phyloP scores from a whole-genome alignment of 2,329 filamentous ascomycete genomes.

The Colletotrichum aenigma region DNA sequence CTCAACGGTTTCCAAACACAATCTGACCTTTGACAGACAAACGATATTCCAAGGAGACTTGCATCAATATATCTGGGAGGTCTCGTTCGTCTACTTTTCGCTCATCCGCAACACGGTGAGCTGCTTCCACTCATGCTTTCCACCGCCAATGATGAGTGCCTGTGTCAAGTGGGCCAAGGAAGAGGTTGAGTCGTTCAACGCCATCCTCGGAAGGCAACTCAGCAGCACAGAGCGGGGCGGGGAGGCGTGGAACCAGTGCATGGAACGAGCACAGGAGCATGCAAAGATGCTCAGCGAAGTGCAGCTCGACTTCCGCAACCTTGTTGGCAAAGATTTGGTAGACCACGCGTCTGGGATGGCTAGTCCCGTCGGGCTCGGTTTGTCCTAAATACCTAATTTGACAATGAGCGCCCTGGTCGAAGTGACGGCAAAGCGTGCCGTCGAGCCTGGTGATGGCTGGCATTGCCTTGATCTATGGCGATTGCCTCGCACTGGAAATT shows the following conservation, averaged over 20 bases:
- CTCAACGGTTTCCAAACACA: background rate
- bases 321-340: slow-evolving; percentile 68
- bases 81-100: slow-evolving; percentile 95
- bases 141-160: slow-evolving; percentile 85
- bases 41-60: slow-evolving; percentile 95
- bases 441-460: background rate
- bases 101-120: slow-evolving; percentile 91
- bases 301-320: slow-evolving; percentile 84
- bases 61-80: slow-evolving; percentile 90
- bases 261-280: slow-evolving; percentile 81
- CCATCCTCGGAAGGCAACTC: slow-evolving; percentile 79
- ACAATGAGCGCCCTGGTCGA: background rate
- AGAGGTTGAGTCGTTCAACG: slow-evolving; percentile 89
- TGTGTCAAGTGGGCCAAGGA: slow-evolving; percentile 99
- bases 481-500: background rate
- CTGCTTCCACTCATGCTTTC: slow-evolving; percentile 88
- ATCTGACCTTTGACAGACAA: slow-evolving; percentile 59
- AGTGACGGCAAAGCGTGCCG: background rate
- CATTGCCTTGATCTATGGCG: background rate
- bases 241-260: slow-evolving; percentile 80
- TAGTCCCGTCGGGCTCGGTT: slow-evolving; percentile 46
- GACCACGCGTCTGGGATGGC: slow-evolving; percentile 28
- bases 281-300: slow-evolving; percentile 82
- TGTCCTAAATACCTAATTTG: slow-evolving; percentile 27
- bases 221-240: slow-evolving; percentile 83